Conservation (phyloP, 1,284 basidiomycete genomes). For the Trichosporon faecale region DNA sequence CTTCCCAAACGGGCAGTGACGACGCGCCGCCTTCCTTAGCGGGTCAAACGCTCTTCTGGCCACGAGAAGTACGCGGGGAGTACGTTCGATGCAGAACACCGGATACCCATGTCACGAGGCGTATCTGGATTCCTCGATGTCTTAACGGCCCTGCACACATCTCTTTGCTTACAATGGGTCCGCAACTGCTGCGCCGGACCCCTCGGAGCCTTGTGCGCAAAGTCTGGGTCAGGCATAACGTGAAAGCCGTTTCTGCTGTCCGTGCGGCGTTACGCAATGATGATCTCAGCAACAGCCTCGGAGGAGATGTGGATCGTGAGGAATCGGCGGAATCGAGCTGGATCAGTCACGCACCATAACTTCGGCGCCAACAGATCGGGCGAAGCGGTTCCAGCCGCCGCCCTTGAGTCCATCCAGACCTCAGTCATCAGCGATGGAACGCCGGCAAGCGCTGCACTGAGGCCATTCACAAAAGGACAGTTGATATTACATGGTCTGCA, state of each 20-base stretch:
- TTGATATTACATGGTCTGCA: neutral
- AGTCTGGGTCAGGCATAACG: neutral
- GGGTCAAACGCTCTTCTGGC: neutral
- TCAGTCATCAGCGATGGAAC: neutral
- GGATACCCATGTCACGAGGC: neutral
- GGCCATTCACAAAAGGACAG: neutral
- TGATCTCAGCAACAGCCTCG: neutral
- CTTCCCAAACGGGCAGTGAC: conserved; percentile 1
- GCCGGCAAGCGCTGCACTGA: too few relatives aligned
- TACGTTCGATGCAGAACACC: neutral
- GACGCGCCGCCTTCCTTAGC: neutral
- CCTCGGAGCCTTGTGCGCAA: neutral
- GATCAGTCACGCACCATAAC: neutral
- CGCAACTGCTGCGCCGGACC: neutral
- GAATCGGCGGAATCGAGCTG: neutral
- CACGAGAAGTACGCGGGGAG: neutral
- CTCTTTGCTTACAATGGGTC: neutral
- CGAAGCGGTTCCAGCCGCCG: neutral
- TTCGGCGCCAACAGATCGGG: neutral
- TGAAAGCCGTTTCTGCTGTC: neutral
- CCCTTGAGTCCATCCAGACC: neutral
- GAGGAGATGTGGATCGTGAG: neutral
- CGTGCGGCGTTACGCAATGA: conserved; percentile 1
- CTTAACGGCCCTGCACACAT: neutral
- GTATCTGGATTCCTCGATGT: neutral